Evolutionary conservation across 2,329 filamentous ascomycete species (phyloP).

Genomic region (Cytospora mali): DNA sequence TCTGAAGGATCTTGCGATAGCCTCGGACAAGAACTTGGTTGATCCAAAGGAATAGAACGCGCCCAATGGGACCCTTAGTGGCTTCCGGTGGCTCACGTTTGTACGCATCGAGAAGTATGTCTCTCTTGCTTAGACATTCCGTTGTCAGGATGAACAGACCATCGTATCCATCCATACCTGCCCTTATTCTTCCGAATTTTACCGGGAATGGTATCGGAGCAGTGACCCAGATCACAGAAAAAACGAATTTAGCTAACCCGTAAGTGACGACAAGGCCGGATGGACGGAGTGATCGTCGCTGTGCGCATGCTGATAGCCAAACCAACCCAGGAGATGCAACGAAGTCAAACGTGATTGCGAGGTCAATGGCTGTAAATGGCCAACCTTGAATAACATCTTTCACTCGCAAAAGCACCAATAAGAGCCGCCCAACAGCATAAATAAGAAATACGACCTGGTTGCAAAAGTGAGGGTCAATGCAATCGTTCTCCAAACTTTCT

Average conservation of each 20-base stretch:
- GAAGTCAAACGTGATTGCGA: background rate
- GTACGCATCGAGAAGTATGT: conserved; percentile 21
- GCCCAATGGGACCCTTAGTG: conserved; percentile 33
- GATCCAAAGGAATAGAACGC: conserved; percentile 39
- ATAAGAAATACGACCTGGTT: background rate
- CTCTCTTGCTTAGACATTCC: conserved; percentile 32
- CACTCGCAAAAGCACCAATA: background rate
- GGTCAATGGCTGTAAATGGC: background rate
- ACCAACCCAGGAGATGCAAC: conserved; percentile 21
- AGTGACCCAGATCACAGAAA: conserved; percentile 28
- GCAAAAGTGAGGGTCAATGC: background rate
- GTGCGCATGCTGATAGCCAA: conserved; percentile 31
- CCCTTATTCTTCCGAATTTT: background rate
- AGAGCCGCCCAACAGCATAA: background rate
- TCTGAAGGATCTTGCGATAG: conserved; percentile 33
- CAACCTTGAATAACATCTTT: background rate
- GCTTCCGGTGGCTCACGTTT: conserved; percentile 35
- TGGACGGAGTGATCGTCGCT: conserved; percentile 30
- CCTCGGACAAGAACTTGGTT: conserved; percentile 36
- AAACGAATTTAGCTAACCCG: conserved; percentile 30
- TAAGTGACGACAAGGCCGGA: conserved; percentile 32
- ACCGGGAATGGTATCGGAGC: conserved; percentile 2
- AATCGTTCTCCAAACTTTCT: background rate
- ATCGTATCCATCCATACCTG: conserved; percentile 24
- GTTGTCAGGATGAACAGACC: conserved; percentile 32